Conservation (phyloP, 768 basidiomycete genomes). For the Zangia roseola region DNA sequence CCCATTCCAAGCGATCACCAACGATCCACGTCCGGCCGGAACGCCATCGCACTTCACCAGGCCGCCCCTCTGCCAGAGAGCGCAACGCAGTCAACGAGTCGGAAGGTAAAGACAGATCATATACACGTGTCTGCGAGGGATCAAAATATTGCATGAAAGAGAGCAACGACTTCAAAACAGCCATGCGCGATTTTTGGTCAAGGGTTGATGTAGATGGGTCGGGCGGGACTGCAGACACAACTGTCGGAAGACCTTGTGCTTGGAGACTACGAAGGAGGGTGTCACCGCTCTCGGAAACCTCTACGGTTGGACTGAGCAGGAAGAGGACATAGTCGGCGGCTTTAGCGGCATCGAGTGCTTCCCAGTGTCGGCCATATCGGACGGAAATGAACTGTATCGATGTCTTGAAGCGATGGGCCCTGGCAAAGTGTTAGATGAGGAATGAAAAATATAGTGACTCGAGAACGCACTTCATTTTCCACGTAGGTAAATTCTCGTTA, state of each 20-base stretch:
- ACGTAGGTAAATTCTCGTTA: constrained; percentile 32
- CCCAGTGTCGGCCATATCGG: constrained; percentile 68
- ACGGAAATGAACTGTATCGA: constrained; percentile 85
- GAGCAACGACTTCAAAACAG: constrained; percentile 81
- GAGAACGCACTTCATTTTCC: constrained; percentile 62
- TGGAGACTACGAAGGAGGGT: constrained; percentile 84
- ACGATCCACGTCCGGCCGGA: constrained; percentile 78
- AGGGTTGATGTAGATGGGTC: constrained; percentile 41
- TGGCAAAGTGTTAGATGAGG: constrained; percentile 27
- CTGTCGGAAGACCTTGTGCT: constrained; percentile 85
- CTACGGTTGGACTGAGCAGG: constrained; percentile 73
- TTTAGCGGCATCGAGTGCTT: constrained; percentile 80
- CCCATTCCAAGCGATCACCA: constrained; percentile 62
- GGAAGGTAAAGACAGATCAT: constrained; percentile 61
- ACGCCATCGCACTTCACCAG: constrained; percentile 77
- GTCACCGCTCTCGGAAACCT: constrained; percentile 87
- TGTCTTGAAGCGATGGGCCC: constrained; percentile 88
- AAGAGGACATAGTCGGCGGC: constrained; percentile 91
- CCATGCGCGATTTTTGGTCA: constrained; percentile 61
- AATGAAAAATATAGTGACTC: background rate
- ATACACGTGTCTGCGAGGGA: constrained; percentile 74
- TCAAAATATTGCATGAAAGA: constrained; percentile 97
- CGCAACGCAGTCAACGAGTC: constrained; percentile 75
- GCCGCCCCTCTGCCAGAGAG: constrained; percentile 81
- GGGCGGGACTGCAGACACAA: constrained; percentile 71